Base-by-base conservation (phyloP, 2,329 filamentous ascomycete genomes). In the Cladophialophora exuberans region DNA sequence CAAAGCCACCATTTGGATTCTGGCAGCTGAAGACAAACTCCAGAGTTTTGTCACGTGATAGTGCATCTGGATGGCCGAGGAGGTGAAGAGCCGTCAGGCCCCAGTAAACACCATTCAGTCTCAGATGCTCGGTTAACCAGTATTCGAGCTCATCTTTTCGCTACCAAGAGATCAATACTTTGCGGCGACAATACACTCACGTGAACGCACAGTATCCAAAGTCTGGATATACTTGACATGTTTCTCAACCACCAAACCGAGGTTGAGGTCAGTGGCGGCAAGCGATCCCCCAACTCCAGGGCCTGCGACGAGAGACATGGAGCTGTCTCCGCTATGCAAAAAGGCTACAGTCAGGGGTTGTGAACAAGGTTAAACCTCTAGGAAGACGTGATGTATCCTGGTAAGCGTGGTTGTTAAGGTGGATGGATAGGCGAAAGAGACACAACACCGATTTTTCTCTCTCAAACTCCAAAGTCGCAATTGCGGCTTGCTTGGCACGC, bases 61-160 rank as follows among this genome's bases (percentile, higher is more conserved):
- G 82, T 2, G 88, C 90, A 59, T 95, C 84, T 1, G 92, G 90
- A 52, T 83, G 86, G 44, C 86, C 83, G 56, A 99, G 84, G 23
- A 97, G 81, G 76, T 96, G 88, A 35, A 97, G 82, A 5, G 93
- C 88, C 5, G 87, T 94, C 54, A 99, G 76, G 11, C 94, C 94
- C 94, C 94, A 99, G 74, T 99, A 99, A 43, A 99, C 83, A 39
- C 94, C 94, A 70, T 94, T 97, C 54, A 99, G 82, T 58, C 94
- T 90, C 63, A 99, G 81, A 71, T 99, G 94, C 74, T 99, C 93
- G 11, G 94, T 99, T 69, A 97, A 80, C 88, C 93, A 97, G 77
- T 97, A 99, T 72, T 97, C 91, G 65, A 96, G 86, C 74, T 97
- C 90, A 79, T 97, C 91, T 76, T 89, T 91, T 69, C 88, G 87